A percentile compares a stretch with the other conserved stretches of the same genome.
These are phyloP conservation scores for Mortierella alpina DNA, from an alignment of 192 early-diverging fungal genomes.

Conservation along the genomic window DNA sequence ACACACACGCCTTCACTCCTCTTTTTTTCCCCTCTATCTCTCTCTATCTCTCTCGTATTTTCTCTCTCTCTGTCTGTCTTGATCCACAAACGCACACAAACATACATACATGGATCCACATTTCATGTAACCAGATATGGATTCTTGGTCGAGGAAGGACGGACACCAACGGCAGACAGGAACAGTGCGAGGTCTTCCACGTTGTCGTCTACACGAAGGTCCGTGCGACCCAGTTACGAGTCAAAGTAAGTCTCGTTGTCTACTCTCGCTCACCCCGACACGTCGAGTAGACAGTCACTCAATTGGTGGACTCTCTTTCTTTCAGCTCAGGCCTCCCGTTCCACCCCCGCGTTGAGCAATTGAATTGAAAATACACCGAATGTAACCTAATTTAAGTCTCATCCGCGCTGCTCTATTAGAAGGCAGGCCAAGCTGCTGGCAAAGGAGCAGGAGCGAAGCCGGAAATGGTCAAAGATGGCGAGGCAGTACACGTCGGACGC, in stretches of 20 bases:
- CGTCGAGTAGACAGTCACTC: conserved; percentile 27
- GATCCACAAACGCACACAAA: too few relatives aligned
- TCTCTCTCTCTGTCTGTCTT: neutral
- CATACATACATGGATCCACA: too few relatives aligned
- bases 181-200: conserved; percentile 7
- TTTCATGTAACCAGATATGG: conserved; percentile 26
- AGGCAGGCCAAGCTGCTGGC: conserved; percentile 18
- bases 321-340: too few relatives aligned
- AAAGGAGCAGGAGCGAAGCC: conserved; percentile 32
- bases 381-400: neutral
- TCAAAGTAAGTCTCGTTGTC: conserved; percentile 16
- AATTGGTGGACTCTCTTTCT: neutral
- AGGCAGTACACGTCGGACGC: conserved; percentile 21
- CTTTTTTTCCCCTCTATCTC: neutral
- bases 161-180: conserved; percentile 43
- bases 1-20: neutral
- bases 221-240: conserved; percentile 7
- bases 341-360: neutral
- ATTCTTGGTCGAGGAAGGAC: conserved; percentile 47
- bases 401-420: neutral
- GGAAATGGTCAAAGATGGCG: conserved; percentile 30
- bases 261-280: too few relatives aligned
- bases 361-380: neutral
- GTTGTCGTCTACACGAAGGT: conserved; percentile 19
- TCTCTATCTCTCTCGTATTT: neutral